Conservation (phyloP, 2,329 filamentous ascomycete species). For the Penicillium sp. region DNA sequence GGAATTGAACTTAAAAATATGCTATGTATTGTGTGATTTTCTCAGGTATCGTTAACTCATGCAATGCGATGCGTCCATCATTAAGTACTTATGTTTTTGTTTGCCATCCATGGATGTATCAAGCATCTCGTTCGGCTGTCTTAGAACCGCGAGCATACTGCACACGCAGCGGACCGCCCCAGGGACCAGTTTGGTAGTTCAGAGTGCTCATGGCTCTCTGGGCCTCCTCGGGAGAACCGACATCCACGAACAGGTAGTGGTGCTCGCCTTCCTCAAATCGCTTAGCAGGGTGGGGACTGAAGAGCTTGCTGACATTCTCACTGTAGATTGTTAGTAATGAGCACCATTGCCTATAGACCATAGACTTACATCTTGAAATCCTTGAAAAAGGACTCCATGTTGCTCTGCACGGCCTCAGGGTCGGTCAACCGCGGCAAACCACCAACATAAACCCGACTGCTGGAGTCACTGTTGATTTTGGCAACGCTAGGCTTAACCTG, state of each 20-base stretch:
- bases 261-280: slow-evolving; percentile 56
- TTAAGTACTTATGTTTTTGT: slow-evolving; percentile 1
- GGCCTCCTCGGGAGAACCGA: slow-evolving; percentile 58
- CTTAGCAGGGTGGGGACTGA: slow-evolving; percentile 61
- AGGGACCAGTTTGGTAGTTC: slow-evolving; percentile 42
- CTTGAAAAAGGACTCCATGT: slow-evolving; percentile 48
- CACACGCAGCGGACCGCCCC: slow-evolving; percentile 43
- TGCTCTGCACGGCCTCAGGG: slow-evolving; percentile 44
- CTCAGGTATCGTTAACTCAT: slow-evolving; percentile 10
- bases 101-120: neutral
- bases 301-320: slow-evolving; percentile 54
- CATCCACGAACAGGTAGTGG: slow-evolving; percentile 69
- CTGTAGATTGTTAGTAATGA: slow-evolving; percentile 23
- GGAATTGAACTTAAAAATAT: neutral
- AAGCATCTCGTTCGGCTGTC: neutral
- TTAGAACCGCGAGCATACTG: slow-evolving; percentile 43
- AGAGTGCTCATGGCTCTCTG: slow-evolving; percentile 52
- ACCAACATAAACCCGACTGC: slow-evolving; percentile 51
- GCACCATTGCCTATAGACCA: neutral
- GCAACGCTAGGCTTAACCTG: slow-evolving; percentile 41
- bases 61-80: slow-evolving; percentile 5
- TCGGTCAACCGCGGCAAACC: slow-evolving; percentile 48
- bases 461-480: slow-evolving; percentile 38
- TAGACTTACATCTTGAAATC: slow-evolving; percentile 44
- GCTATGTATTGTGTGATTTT: slow-evolving; percentile 1